Conservation (phyloP, 2,329 filamentous ascomycete species). For the Aspergillus proliferans region DNA sequence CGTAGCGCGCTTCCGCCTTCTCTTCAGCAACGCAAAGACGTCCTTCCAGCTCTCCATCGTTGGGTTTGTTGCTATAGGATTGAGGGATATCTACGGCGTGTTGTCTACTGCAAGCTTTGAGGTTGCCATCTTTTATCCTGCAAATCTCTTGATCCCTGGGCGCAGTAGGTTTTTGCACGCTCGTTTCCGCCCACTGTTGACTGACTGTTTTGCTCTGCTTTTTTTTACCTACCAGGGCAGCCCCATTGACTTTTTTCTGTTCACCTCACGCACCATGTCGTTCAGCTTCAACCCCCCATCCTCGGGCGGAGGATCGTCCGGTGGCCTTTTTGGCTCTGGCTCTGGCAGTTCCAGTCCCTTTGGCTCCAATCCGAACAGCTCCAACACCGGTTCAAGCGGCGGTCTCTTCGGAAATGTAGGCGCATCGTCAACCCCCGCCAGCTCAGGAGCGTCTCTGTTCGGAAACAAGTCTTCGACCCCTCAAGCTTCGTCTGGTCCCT, state of each 20-base stretch:
- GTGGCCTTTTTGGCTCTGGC: conserved; percentile 27
- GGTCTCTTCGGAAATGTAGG: conserved; percentile 39
- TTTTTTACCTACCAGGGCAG: conserved; percentile 18
- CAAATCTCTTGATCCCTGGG: conserved; percentile 9
- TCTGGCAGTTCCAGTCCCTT: conserved; percentile 21
- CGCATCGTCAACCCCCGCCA: conserved; percentile 24
- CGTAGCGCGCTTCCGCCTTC: neutral
- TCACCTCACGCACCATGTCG: conserved; percentile 23
- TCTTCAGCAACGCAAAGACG: neutral
- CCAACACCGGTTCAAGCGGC: conserved; percentile 22
- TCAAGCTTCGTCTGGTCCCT: conserved; percentile 14
- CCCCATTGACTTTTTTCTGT: conserved; percentile 17
- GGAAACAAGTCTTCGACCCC: conserved; percentile 19
- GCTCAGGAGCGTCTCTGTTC: conserved; percentile 29
- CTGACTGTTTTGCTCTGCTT: conserved; percentile 7
- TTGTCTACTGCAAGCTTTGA: neutral
- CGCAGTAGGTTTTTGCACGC: conserved; percentile 17
- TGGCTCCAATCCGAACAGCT: conserved; percentile 24
- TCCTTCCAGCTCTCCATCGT: conserved; percentile 4
- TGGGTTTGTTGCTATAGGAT: conserved; percentile 1
- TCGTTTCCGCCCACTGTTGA: conserved; percentile 6
- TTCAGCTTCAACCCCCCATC: conserved; percentile 34
- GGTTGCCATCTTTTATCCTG: conserved; percentile 2
- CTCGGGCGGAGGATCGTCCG: conserved; percentile 29
- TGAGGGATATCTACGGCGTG: neutral